Conservation (phyloP, 176 grass and related monocot genomes). For the Phoenix roebelenii region DNA sequence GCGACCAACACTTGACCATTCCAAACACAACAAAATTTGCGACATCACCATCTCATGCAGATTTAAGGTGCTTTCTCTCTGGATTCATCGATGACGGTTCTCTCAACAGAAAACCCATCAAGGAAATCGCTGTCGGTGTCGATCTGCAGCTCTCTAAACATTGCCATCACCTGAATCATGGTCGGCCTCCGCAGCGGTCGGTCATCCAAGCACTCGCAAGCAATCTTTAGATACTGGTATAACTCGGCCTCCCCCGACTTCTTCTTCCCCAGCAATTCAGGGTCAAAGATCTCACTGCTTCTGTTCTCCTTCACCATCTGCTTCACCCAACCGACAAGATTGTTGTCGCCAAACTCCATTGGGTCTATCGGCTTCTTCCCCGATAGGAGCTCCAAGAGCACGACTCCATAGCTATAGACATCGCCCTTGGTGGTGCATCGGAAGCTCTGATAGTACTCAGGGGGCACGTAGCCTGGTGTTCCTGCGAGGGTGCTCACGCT, state of each 20-base stretch:
- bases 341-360: slow-evolving; percentile 78
- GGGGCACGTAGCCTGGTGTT: slow-evolving; percentile 90
- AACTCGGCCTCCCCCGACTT: slow-evolving; percentile 63
- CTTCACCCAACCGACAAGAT: slow-evolving; percentile 91
- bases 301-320: slow-evolving; percentile 82
- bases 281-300: slow-evolving; percentile 64
- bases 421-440: slow-evolving; percentile 88
- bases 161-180: slow-evolving; percentile 99
- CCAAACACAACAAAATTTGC: slow-evolving; percentile 35
- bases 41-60: neutral
- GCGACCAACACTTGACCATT: too few relatives aligned
- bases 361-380: slow-evolving; percentile 93
- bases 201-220: slow-evolving; percentile 76
- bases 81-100: slow-evolving; percentile 57
- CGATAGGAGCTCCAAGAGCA: slow-evolving; percentile 89
- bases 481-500: slow-evolving; percentile 93
- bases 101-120: slow-evolving; percentile 46
- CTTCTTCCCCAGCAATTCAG: slow-evolving; percentile 25
- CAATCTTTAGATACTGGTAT: slow-evolving; percentile 75
- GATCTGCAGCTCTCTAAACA: slow-evolving; percentile 90
- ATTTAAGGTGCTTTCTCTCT: slow-evolving; percentile 46
- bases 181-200: slow-evolving; percentile 57
- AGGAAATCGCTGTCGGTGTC: slow-evolving; percentile 69
- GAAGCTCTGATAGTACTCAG: slow-evolving; percentile 96
- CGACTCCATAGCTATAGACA: slow-evolving; percentile 90